These are phyloP conservation scores for Neurospora sp. DNA, from an alignment of 495 filamentous ascomycete species.

Conservation along the genomic window DNA sequence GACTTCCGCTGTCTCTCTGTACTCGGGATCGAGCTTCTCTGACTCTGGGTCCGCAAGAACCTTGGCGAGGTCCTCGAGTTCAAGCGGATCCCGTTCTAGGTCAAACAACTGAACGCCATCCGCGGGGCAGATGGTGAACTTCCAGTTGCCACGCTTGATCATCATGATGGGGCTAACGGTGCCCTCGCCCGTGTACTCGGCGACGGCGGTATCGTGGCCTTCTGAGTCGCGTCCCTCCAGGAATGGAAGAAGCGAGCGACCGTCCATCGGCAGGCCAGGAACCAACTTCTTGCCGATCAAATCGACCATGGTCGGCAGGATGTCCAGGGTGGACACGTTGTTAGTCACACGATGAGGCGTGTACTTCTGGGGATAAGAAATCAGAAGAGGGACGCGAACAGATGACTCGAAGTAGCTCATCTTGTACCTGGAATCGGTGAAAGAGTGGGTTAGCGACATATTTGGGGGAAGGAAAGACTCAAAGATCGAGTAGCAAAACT, in stretches of 20 bases:
- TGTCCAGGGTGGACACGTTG: slow-evolving; percentile 78
- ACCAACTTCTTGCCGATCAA: slow-evolving; percentile 58
- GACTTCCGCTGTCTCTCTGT: slow-evolving; percentile 29
- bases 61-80: slow-evolving; percentile 57
- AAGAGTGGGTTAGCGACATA: background rate
- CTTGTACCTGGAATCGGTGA: slow-evolving; percentile 53
- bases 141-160: slow-evolving; percentile 75
- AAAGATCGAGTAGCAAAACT: background rate
- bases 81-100: slow-evolving; percentile 59
- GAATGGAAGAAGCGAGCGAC: slow-evolving; percentile 60
- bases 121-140: slow-evolving; percentile 70
- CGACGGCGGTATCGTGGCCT: slow-evolving; percentile 64
- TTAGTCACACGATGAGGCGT: slow-evolving; percentile 54
- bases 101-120: slow-evolving; percentile 76
- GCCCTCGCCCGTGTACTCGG: slow-evolving; percentile 84
- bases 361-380: slow-evolving; percentile 61
- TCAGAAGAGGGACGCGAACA: slow-evolving; percentile 69
- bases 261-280: slow-evolving; percentile 62
- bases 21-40: background rate
- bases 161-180: slow-evolving; percentile 82
- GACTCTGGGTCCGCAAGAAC: slow-evolving; percentile 17
- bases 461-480: background rate
- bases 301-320: slow-evolving; percentile 75
- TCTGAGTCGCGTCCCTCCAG: slow-evolving; percentile 44
- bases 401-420: slow-evolving; percentile 86